phyloP scores from a whole-genome alignment of 805 yeast genomes.

The Priceomyces fermenticarens region DNA sequence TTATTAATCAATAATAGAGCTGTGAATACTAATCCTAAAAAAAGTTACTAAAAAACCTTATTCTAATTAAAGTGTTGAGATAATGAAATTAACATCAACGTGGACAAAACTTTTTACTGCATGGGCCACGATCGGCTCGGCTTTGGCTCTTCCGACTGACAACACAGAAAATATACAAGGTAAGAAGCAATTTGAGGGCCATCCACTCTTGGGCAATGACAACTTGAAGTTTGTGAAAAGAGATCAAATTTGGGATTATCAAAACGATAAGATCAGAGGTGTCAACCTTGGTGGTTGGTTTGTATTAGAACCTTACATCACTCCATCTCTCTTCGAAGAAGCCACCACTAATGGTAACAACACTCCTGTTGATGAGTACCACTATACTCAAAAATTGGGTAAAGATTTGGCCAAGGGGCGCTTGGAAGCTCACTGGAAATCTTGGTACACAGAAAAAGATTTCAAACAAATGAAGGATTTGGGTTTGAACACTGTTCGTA shows the following conservation, averaged over 20 bases:
- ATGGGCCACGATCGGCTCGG: no score
- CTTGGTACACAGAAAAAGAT: constrained; percentile 75
- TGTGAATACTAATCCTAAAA: no score
- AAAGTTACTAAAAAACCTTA: no score
- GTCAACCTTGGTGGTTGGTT: constrained; percentile 91
- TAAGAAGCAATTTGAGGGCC: constrained; percentile 12
- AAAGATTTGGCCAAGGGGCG: constrained; percentile 48
- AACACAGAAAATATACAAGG: not conserved
- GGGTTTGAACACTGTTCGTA: constrained; percentile 82
- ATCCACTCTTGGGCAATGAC: constrained; percentile 1
- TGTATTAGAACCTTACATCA: constrained; percentile 81
- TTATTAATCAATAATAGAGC: no score
- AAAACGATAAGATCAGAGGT: constrained; percentile 49
- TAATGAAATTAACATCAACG: no score
- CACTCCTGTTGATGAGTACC: constrained; percentile 82
- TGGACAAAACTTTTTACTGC: no score
- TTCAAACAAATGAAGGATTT: constrained; percentile 52
- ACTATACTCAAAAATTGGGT: constrained; percentile 60
- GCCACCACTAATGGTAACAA: constrained; percentile 36
- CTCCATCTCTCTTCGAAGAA: constrained; percentile 68
- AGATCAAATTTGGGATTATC: constrained; percentile 29
- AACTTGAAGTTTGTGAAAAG: constrained; percentile 16
- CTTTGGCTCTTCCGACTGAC: constrained; percentile 2
- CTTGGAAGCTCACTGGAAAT: constrained; percentile 69
- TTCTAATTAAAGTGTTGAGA: no score